A percentile compares a stretch with the other conserved stretches of the same genome.
phyloP scores from a whole-genome alignment of 2,329 filamentous ascomycete genomes.

The Didymella arachidicola region DNA sequence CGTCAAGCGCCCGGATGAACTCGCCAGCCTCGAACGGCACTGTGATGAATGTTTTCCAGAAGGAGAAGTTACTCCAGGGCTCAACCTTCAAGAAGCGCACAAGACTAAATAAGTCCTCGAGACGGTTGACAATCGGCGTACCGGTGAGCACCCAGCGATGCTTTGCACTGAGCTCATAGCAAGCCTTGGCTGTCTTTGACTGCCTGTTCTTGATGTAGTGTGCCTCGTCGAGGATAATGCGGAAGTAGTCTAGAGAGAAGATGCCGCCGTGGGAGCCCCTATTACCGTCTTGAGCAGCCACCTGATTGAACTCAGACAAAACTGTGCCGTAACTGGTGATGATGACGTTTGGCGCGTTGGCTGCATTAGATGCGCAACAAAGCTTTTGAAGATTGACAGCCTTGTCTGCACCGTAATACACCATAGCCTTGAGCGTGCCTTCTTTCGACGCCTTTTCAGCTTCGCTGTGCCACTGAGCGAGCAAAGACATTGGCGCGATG shows the following conservation, averaged over 20 bases:
- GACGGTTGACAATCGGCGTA: slow-evolving; percentile 93
- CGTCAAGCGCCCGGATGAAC: slow-evolving; percentile 90
- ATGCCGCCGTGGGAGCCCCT: slow-evolving; percentile 70
- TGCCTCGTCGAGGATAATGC: slow-evolving; percentile 93
- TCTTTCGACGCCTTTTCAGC: slow-evolving; percentile 87
- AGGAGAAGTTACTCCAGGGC: slow-evolving; percentile 98
- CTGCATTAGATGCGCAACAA: slow-evolving; percentile 76
- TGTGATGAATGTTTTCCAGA: slow-evolving; percentile 99
- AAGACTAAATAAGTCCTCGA: slow-evolving; percentile 93
- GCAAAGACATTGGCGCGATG: slow-evolving; percentile 93
- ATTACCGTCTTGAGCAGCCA: slow-evolving; percentile 72
- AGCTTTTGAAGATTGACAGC: slow-evolving; percentile 77
- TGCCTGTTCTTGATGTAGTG: slow-evolving; percentile 88
- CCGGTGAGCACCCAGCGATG: slow-evolving; percentile 95
- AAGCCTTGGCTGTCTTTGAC: slow-evolving; percentile 93
- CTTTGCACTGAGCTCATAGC: slow-evolving; percentile 83
- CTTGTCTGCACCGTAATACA: slow-evolving; percentile 94
- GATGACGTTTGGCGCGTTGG: slow-evolving; percentile 83
- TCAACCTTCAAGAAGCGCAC: slow-evolving; percentile 93
- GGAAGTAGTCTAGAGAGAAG: slow-evolving; percentile 93
- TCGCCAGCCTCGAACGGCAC: slow-evolving; percentile 96
- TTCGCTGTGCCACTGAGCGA: slow-evolving; percentile 98
- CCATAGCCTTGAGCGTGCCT: slow-evolving; percentile 80
- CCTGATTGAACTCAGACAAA: slow-evolving; percentile 84
- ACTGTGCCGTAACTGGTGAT: slow-evolving; percentile 95